Evolutionary conservation across 1,139 yeast genomes (phyloP), one percentile per base, ranked within the genome.

Genomic region (Nakaseomyces sp.): DNA sequence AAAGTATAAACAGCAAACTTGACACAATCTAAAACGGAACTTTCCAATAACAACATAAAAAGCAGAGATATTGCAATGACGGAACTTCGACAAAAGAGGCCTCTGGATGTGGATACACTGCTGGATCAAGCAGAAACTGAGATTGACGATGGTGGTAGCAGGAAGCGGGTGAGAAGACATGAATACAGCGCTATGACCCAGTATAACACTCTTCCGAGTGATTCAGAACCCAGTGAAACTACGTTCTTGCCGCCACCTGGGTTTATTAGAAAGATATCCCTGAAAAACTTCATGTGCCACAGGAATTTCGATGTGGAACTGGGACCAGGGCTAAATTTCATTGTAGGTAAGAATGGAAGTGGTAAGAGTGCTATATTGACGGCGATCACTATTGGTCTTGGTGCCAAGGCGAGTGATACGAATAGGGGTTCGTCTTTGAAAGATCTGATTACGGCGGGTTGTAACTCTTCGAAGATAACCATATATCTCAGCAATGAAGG

Each of bases 351-450:
- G 50, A 93, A 93, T 57, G 99, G 99, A 2, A 81, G 95, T 28
- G 99, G 99, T 26, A 93, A 93, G 59, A 81, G 93, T 63, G 96
- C 98, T 1, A 74, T 93, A 25, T 67, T 93, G 49, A 89, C 97
- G 0, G 97, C 96, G 1, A 79, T 93, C 5, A 79, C 93, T 2
- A 82, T 88, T 10, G 94, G 96, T 5, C 67, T 91, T 8, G 98
- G 98, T n/a, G 95, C 95, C 1, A 84, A 81, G 55, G 96, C 97
- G 0, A 72, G 81, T n/a, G 88, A 80, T 45, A 91, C 98, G 0
- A 83, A 83, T 56, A 74, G 98, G 61, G 97, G 95, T 4, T 69
- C 77, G 8, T 75, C 80, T 7, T 69, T 86, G 38, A 80, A 76
- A 52, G 79, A 76, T 43, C 69, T 89, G 47, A 85, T 91, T 45